phyloP scores from a whole-genome alignment of 2,329 filamentous ascomycete species.

The Fusarium sp. region DNA sequence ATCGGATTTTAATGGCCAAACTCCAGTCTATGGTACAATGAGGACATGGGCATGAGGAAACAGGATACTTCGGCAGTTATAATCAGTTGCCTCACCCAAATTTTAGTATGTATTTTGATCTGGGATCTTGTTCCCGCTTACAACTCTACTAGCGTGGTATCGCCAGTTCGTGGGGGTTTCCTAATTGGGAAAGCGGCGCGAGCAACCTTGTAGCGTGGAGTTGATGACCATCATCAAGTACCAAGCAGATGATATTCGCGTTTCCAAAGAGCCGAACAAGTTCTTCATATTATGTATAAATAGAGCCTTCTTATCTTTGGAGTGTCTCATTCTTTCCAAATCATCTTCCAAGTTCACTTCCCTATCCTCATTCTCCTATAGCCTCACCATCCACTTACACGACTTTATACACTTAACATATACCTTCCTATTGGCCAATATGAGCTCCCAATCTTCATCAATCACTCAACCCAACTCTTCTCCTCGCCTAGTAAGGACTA shows the following conservation, averaged over 20 bases:
- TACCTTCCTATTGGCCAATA: not conserved
- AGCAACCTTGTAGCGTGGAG: conserved; percentile 24
- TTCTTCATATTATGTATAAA: conserved; percentile 12
- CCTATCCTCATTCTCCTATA: not conserved
- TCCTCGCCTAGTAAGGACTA: conserved; percentile 21
- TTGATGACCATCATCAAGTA: conserved; percentile 12
- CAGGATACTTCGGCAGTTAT: too few species aligned
- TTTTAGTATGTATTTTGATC: too few species aligned
- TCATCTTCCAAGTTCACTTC: not conserved
- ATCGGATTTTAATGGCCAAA: too few species aligned
- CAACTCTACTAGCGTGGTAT: conserved; percentile 1
- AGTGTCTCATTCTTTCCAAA: not conserved
- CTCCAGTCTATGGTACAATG: too few species aligned
- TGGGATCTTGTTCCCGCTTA: not conserved
- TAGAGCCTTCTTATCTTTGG: not conserved
- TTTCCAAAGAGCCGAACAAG: not conserved
- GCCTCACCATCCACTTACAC: not conserved
- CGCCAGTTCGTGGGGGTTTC: conserved; percentile 29
- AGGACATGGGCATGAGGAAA: too few species aligned
- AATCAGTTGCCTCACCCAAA: too few species aligned
- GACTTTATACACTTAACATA: not conserved
- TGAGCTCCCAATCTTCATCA: conserved; percentile 7
- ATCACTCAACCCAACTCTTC: not conserved
- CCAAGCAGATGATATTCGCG: conserved; percentile 7
- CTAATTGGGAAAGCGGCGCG: conserved; percentile 36